Evolutionary conservation across 2,329 filamentous ascomycete species (phyloP).

Genomic region (Cladosporium sp.): DNA sequence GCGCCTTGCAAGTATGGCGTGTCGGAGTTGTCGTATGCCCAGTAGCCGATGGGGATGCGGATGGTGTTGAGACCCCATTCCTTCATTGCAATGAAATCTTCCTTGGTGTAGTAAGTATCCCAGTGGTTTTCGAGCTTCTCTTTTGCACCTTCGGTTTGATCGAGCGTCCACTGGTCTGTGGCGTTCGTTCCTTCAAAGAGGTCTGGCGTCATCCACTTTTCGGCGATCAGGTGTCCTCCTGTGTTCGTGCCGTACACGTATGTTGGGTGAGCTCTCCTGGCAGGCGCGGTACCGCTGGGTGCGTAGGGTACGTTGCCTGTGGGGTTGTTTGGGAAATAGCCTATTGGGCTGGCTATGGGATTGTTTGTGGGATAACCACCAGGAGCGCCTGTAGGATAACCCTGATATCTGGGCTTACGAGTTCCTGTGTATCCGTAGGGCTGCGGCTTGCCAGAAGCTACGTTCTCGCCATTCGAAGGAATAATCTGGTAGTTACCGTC

Average conservation of each 20-base stretch:
- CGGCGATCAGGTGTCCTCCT: slow-evolving; percentile 35
- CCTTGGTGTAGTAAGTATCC: slow-evolving; percentile 36
- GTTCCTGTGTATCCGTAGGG: neutral
- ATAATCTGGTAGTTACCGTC: slow-evolving; percentile 1
- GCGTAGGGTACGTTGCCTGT: neutral
- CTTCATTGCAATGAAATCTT: slow-evolving; percentile 39
- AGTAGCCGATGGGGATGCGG: slow-evolving; percentile 51
- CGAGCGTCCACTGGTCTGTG: slow-evolving; percentile 37
- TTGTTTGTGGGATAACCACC: no score
- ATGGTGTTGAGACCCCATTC: slow-evolving; percentile 36
- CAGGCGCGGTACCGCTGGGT: neutral
- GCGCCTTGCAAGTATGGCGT: slow-evolving; percentile 45
- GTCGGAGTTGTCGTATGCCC: slow-evolving; percentile 42
- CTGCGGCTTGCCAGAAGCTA: neutral
- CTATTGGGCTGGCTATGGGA: neutral
- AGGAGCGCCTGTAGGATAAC: no score
- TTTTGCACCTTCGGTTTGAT: slow-evolving; percentile 28
- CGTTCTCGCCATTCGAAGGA: neutral
- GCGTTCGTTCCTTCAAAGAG: slow-evolving; percentile 32
- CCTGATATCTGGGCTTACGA: neutral
- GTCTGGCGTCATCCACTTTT: slow-evolving; percentile 34
- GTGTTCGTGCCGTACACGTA: slow-evolving; percentile 33
- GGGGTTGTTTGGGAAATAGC: neutral
- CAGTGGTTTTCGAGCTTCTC: slow-evolving; percentile 32
- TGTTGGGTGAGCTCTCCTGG: neutral